These are phyloP conservation scores for Berberis vulgaris DNA, from an alignment of 164 flowering plant genomes.

Conservation along the genomic window DNA sequence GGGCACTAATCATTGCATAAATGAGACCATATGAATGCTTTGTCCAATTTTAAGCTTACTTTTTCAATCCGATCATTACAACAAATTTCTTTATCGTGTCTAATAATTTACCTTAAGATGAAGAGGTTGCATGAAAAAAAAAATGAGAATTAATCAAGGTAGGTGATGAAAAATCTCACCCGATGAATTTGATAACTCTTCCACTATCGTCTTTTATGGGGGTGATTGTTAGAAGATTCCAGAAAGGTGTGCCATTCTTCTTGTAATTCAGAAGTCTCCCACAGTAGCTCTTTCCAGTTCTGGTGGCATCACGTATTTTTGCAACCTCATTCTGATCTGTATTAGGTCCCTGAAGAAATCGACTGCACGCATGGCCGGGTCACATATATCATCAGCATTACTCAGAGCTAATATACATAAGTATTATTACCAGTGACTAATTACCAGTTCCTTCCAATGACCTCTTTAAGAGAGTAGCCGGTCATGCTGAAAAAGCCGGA, in stretches of 20 bases:
- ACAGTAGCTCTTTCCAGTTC: conserved; percentile 68
- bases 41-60: no score
- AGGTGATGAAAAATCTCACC: conserved; percentile 26
- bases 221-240: conserved; percentile 91
- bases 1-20: no score
- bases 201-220: conserved; percentile 84
- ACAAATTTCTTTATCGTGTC: no score
- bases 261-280: conserved; percentile 91
- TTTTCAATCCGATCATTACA: no score
- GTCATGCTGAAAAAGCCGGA: conserved; percentile 88
- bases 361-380: conserved; percentile 39
- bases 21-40: no score
- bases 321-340: conserved; percentile 74
- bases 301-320: conserved; percentile 61
- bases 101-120: no score
- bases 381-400: not conserved
- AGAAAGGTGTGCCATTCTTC: conserved; percentile 90
- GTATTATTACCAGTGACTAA: not conserved
- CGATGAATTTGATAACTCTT: conserved; percentile 72
- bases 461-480: conserved; percentile 76
- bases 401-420: not conserved
- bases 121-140: no score
- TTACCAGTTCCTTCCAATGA: conserved; percentile 90
- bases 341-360: conserved; percentile 88
- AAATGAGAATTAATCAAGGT: no score